Evolutionary conservation across 495 filamentous ascomycete genomes (phyloP), one percentile per base, ranked within the genome.

Genomic region (Wilcoxina mikolae): DNA sequence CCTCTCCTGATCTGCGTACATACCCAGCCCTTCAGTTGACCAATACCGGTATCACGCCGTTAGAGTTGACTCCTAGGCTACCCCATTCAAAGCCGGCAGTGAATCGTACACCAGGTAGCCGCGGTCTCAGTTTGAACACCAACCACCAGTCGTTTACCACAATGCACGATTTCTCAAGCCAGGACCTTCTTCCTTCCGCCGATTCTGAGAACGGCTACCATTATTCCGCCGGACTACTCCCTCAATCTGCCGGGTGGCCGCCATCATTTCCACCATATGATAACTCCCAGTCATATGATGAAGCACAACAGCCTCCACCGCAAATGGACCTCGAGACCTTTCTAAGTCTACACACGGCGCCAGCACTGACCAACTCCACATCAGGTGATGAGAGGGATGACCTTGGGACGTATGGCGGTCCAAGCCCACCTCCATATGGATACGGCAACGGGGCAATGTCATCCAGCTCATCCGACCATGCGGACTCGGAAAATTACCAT

Each of bases 301-400:
- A 64, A 15, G 45, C 57, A 28, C 49, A n/a, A 23, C 9, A 15
- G 23, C 15, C 12, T 15, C 28, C 60, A 20, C 51, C 60, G 11
- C 57, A 56, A 22, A 25, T 65, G 22, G 61, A 64, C 41, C 35
- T 65, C 24, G 57, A 55, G 46, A 50, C 24, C 51, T 59, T 53
- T 33, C n/a, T 53, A 25, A 28, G 49, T 23, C 23, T 27, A 23
- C 33, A 41, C 26, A 47, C 54, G n/a, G 44, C 61, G 22, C 59
- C 63, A 4, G 62, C 51, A 25, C 47, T 60, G 24, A 49, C 58
- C 17, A 64, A 56, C 26, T 60, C 59, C 25, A 67, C 62, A 27
- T 66, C 63, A 20, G 63, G 63, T 25, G 63, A 66, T 35, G 62
- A 65, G 50, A 58, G 57, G 39, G 62, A 65, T 5, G 62, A 65